Evolutionary conservation across 2,329 filamentous ascomycete species (phyloP).

Genomic region (Colletotrichum sp.): DNA sequence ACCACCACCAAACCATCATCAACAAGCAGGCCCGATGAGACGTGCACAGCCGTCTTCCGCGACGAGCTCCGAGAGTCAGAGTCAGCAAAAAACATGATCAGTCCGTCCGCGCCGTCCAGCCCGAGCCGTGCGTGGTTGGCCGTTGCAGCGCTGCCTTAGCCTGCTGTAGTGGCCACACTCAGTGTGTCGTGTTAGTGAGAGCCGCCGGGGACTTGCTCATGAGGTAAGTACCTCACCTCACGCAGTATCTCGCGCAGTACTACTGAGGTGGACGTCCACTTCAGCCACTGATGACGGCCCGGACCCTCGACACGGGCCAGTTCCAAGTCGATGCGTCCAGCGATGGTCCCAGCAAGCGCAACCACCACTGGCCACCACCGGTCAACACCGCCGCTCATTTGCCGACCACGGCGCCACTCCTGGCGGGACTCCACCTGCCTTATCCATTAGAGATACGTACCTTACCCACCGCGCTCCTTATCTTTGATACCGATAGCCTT

Average conservation of each 20-base stretch:
- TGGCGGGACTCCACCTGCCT: not conserved
- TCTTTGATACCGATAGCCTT: not conserved
- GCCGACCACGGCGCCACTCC: not conserved
- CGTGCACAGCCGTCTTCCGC: constrained; percentile 16
- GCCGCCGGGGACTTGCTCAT: not conserved
- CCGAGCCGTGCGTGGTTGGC: not conserved
- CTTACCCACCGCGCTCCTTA: not conserved
- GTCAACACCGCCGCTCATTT: not conserved
- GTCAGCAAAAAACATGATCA: not conserved
- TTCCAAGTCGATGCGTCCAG: not conserved
- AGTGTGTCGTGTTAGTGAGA: not conserved
- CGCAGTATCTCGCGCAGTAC: not conserved
- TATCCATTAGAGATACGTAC: not conserved
- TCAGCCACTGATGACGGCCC: constrained; percentile 6
- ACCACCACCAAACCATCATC: not conserved
- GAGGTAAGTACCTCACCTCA: not conserved
- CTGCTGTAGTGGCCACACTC: not conserved
- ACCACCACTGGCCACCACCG: not conserved
- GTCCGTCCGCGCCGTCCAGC: not conserved
- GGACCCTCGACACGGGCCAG: not conserved
- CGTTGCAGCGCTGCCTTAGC: not conserved
- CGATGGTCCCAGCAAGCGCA: not conserved
- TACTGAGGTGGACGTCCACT: not conserved
- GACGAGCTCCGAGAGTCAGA: constrained; percentile 13
- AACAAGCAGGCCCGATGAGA: not conserved